Evolutionary conservation across 140 eudicot genomes (phyloP).

Genomic region (Oenanthe javanica): DNA sequence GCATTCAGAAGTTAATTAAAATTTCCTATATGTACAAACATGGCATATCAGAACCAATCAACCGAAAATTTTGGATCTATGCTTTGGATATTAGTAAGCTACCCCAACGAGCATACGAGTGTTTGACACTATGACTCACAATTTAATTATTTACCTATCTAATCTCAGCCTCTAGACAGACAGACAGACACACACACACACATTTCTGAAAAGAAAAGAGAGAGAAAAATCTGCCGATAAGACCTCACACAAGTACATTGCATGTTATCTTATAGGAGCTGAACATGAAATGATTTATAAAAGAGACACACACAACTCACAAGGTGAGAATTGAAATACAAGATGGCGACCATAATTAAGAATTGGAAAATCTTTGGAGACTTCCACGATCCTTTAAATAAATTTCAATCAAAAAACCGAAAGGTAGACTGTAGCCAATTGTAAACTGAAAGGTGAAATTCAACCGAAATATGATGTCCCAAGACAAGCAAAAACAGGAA

Average conservation of each 20-base stretch:
- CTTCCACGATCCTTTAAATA: too few relatives aligned
- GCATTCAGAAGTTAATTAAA: not conserved
- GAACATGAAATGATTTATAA: not conserved
- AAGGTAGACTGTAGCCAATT: not conserved
- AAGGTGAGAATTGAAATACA: not conserved
- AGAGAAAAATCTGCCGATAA: not conserved
- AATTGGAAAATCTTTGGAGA: too few relatives aligned
- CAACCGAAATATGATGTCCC: not conserved
- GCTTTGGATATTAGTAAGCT: not conserved
- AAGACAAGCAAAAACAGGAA: conserved; percentile 2
- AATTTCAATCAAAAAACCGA: too few relatives aligned
- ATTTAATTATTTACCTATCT: not conserved
- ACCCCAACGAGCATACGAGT: not conserved
- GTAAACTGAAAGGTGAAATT: not conserved
- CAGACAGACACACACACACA: too few relatives aligned
- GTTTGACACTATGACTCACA: not conserved
- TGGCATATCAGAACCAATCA: not conserved
- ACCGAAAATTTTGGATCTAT: not conserved
- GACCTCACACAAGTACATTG: not conserved
- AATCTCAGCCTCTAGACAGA: not conserved
- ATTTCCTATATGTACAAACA: conserved; percentile 6
- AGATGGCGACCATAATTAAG: not conserved
- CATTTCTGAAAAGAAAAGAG: not conserved
- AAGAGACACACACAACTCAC: not conserved
- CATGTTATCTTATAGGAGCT: not conserved